Conservation (phyloP, 1,284 basidiomycete genomes). For the Somion occarium region DNA sequence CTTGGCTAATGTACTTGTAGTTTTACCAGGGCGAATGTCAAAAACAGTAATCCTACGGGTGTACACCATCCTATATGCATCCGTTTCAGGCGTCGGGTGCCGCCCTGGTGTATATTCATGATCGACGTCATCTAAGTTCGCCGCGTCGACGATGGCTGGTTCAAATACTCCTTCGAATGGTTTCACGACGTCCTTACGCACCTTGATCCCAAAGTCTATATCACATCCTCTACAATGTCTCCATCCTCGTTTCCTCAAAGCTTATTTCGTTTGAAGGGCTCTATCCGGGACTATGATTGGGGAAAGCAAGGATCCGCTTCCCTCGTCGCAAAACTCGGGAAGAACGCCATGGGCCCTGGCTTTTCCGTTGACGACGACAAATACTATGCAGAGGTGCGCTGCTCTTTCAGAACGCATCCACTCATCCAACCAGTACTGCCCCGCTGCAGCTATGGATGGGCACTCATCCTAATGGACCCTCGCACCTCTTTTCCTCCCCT, state of each 20-base stretch:
- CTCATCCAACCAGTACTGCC: neutral
- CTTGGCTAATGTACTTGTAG: too few relatives aligned
- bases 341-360: slow-evolving; percentile 32
- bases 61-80: too few relatives aligned
- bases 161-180: too few relatives aligned
- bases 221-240: neutral
- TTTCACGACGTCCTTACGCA: too few relatives aligned
- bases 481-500: slow-evolving; percentile 55
- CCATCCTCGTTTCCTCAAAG: neutral
- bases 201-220: too few relatives aligned
- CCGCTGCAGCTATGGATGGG: slow-evolving; percentile 92
- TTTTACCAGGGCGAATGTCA: too few relatives aligned
- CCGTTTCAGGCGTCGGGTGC: too few relatives aligned
- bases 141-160: too few relatives aligned
- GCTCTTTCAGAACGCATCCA: neutral
- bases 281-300: slow-evolving; percentile 69
- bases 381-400: slow-evolving; percentile 58
- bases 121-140: too few relatives aligned
- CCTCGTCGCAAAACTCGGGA: slow-evolving; percentile 51
- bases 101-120: too few relatives aligned
- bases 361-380: slow-evolving; percentile 46
- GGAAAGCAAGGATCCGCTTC: slow-evolving; percentile 57
- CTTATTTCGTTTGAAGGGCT: slow-evolving; percentile 63
- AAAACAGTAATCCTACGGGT: too few relatives aligned
- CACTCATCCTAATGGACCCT: slow-evolving; percentile 54